A percentile compares a stretch with the other conserved stretches of the same genome.
Evolutionary conservation across 2,329 filamentous ascomycete species (phyloP).

Genomic region (Trichoderma guizhouense): DNA sequence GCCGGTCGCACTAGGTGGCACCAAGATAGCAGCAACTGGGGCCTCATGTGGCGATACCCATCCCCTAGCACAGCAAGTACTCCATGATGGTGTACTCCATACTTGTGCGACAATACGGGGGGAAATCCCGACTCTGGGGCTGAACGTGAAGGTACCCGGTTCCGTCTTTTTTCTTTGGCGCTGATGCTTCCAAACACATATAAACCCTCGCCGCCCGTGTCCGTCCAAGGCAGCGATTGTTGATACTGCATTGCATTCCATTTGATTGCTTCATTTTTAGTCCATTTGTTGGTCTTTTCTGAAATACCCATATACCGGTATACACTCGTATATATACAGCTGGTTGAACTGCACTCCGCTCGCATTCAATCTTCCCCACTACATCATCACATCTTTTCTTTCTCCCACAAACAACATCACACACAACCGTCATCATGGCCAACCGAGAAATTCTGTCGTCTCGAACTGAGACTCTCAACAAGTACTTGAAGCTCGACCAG

Average conservation of each 20-base stretch:
- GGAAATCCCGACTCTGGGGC: neutral
- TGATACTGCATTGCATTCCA: constrained; percentile 13
- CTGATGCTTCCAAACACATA: constrained; percentile 8
- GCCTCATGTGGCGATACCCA: constrained; percentile 11
- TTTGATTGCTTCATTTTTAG: neutral
- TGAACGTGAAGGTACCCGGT: neutral
- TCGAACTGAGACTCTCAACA: constrained; percentile 58
- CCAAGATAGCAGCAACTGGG: neutral
- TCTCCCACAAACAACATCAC: neutral
- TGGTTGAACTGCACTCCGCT: neutral
- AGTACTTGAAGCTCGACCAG: constrained; percentile 89
- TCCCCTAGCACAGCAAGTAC: neutral
- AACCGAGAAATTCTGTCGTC: constrained; percentile 29
- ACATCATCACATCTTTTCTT: neutral
- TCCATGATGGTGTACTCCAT: constrained; percentile 1
- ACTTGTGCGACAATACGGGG: constrained; percentile 7
- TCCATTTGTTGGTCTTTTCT: neutral
- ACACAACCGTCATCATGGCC: constrained; percentile 20
- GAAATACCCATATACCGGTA: neutral
- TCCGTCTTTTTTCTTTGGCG: neutral
- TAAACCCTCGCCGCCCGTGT: constrained; percentile 3
- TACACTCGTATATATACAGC: neutral
- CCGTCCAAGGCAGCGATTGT: neutral
- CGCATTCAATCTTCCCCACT: neutral
- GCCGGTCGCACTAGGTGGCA: neutral